Evolutionary conservation across 139 green algal genomes (phyloP).

Genomic region (Volvox africanus): DNA sequence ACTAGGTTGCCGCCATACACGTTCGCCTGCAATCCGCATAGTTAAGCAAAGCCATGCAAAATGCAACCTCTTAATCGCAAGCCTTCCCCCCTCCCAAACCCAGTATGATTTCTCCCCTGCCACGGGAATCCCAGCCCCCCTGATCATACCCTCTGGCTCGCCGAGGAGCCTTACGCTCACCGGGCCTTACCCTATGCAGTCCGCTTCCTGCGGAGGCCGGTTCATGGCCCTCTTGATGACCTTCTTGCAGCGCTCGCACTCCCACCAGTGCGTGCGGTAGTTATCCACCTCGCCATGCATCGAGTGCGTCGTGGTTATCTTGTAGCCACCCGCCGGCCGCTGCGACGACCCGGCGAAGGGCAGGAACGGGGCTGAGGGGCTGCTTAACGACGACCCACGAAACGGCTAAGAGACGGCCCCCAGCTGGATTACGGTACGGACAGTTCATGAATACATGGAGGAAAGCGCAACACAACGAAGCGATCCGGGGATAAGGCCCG

Average conservation of each 20-base stretch:
- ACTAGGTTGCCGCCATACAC: too few relatives aligned
- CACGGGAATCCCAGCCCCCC: background rate
- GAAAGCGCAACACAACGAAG: too few relatives aligned
- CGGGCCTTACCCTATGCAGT: constrained; percentile 62
- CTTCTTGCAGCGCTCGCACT: constrained; percentile 66
- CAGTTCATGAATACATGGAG: too few relatives aligned
- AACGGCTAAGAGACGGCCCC: too few relatives aligned
- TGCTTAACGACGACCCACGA: background rate
- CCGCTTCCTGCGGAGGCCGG: constrained; percentile 74
- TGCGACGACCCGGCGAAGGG: constrained; percentile 35
- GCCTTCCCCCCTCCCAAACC: background rate
- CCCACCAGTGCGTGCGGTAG: constrained; percentile 74
- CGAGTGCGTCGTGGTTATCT: constrained; percentile 68
- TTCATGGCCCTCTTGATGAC: constrained; percentile 78
- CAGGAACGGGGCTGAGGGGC: background rate
- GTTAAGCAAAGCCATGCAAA: too few relatives aligned
- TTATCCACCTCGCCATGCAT: constrained; percentile 66
- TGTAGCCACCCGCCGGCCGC: constrained; percentile 78
- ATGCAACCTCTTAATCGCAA: background rate
- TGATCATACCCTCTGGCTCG: background rate
- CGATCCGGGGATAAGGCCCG: too few relatives aligned
- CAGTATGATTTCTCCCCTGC: background rate
- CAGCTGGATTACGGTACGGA: too few relatives aligned
- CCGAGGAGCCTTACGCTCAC: background rate
- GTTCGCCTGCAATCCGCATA: too few relatives aligned